phyloP scores from a whole-genome alignment of 345 rosid species.

The Salix exigua region DNA sequence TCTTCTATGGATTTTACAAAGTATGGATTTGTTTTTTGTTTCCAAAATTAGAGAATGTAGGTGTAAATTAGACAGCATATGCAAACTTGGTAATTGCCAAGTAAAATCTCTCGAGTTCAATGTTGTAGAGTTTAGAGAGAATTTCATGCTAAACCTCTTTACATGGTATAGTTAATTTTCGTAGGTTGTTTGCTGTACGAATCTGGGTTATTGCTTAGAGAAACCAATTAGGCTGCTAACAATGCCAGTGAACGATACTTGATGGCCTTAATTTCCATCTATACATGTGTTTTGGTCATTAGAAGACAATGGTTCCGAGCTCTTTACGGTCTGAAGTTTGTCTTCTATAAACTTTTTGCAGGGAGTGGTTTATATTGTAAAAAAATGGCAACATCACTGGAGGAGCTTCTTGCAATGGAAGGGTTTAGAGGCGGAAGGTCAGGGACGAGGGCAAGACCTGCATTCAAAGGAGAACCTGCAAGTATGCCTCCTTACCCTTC shows the following conservation, averaged over 20 bases:
- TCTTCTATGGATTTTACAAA: too few relatives aligned
- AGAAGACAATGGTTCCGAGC: not conserved
- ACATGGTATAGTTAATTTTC: not conserved
- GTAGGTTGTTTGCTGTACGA: not conserved
- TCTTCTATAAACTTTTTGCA: not conserved
- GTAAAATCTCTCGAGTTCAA: not conserved
- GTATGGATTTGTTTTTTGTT: too few relatives aligned
- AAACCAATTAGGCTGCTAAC: too few relatives aligned
- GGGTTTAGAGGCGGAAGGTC: constrained; percentile 50
- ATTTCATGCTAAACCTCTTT: not conserved
- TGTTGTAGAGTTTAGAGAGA: not conserved
- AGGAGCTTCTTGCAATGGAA: constrained; percentile 60
- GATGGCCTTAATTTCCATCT: not conserved
- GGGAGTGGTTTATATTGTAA: constrained; percentile 1
- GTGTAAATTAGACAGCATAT: too few relatives aligned
- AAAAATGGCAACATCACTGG: constrained; percentile 55
- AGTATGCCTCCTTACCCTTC: constrained; percentile 17
- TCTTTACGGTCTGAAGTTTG: not conserved
- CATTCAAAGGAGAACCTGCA: constrained; percentile 27
- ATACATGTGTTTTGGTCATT: not conserved
- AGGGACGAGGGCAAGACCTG: constrained; percentile 31
- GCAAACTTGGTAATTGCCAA: too few relatives aligned
- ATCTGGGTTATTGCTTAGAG: not conserved
- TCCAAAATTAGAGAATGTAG: too few relatives aligned
- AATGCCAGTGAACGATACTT: not conserved